These are phyloP conservation scores for Aspergillus sclerotialis DNA, from an alignment of 2,329 filamentous ascomycete genomes.

Conservation along the genomic window DNA sequence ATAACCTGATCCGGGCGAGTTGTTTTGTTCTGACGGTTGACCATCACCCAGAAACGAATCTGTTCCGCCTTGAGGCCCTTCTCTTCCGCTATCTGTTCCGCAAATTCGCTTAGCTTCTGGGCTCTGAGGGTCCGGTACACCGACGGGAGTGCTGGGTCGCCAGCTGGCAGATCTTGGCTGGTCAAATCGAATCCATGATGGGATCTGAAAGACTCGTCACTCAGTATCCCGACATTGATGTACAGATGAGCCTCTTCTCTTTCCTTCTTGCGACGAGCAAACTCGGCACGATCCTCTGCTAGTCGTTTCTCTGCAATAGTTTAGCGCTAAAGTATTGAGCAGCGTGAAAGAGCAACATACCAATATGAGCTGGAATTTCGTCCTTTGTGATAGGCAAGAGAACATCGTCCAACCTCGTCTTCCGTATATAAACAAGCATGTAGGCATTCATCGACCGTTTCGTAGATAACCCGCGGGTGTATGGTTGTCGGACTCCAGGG, in stretches of 20 bases:
- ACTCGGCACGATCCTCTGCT: constrained; percentile 70
- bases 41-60: constrained; percentile 90
- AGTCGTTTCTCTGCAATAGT: constrained; percentile 59
- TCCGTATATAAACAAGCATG: constrained; percentile 96
- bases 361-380: constrained; percentile 75
- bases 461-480: constrained; percentile 56
- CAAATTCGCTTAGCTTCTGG: constrained; percentile 71
- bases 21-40: constrained; percentile 97
- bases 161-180: constrained; percentile 54
- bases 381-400: constrained; percentile 68
- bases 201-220: constrained; percentile 69
- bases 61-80: constrained; percentile 60
- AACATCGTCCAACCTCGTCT: constrained; percentile 75
- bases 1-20: constrained; percentile 84
- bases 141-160: constrained; percentile 64
- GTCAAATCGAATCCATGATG: constrained; percentile 82
- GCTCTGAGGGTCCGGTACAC: constrained; percentile 66
- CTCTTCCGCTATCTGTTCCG: constrained; percentile 63
- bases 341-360: constrained; percentile 46
- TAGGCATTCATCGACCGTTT: constrained; percentile 81
- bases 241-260: constrained; percentile 92
- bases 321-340: no score
- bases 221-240: constrained; percentile 74
- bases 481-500: constrained; percentile 55
- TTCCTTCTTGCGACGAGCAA: constrained; percentile 75